Conservation (phyloP, 805 yeast genomes). For the Starmerella stigmatis region DNA sequence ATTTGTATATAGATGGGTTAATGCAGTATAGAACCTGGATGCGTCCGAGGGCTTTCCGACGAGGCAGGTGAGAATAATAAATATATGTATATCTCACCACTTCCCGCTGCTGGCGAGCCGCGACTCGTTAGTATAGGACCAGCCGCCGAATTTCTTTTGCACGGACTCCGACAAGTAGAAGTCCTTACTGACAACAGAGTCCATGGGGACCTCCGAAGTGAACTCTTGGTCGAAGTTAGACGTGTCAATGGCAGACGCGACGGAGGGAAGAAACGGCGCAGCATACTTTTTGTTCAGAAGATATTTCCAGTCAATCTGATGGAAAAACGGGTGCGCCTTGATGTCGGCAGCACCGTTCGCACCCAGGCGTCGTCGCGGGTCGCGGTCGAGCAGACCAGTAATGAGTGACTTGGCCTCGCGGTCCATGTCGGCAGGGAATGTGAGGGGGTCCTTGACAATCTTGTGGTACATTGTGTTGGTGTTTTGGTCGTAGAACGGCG, state of each 20-base stretch:
- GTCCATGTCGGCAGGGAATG: constrained; percentile 81
- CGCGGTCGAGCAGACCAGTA: constrained; percentile 65
- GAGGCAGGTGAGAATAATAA: not conserved
- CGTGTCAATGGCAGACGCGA: constrained; percentile 74
- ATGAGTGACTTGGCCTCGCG: constrained; percentile 75
- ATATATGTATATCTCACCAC: constrained; percentile 22
- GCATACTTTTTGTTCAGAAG: constrained; percentile 75
- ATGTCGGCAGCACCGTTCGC: constrained; percentile 74
- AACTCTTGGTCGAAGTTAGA: constrained; percentile 82
- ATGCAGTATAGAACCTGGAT: not conserved
- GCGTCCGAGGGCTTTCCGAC: not conserved
- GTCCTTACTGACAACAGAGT: constrained; percentile 82
- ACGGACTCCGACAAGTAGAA: constrained; percentile 75
- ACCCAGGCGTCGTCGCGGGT: constrained; percentile 71
- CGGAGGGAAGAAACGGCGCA: constrained; percentile 93
- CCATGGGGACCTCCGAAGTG: constrained; percentile 86
- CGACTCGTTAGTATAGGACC: constrained; percentile 60
- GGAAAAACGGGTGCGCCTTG: constrained; percentile 73
- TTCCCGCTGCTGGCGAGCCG: constrained; percentile 29
- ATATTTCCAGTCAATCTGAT: constrained; percentile 81
- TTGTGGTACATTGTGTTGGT: constrained; percentile 87
- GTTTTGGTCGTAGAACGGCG: constrained; percentile 95
- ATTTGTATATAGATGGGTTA: constrained; percentile 4
- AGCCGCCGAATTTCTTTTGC: constrained; percentile 97
- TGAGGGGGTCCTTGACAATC: constrained; percentile 77